Evolutionary conservation across 2,329 filamentous ascomycete species (phyloP).

Genomic region (Colletotrichum zoysiae): DNA sequence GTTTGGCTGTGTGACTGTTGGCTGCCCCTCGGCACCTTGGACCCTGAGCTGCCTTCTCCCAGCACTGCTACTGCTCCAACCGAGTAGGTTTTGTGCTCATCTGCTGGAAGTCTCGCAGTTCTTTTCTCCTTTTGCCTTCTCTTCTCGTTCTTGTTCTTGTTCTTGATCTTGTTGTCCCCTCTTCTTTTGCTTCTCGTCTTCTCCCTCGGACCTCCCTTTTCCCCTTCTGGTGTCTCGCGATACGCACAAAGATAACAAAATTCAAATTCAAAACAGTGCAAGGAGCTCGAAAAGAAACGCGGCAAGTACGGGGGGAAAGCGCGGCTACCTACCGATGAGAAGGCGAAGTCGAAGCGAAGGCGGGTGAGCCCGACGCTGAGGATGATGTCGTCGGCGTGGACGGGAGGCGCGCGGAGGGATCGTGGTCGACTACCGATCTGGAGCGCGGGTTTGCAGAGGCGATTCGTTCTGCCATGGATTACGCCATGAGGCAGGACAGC

Average conservation of each 20-base stretch:
- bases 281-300: conserved; percentile 15
- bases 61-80: not conserved
- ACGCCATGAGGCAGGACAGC: conserved; percentile 69
- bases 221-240: conserved; percentile 7
- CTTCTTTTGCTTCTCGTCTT: not conserved
- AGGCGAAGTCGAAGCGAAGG: conserved; percentile 38
- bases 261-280: not conserved
- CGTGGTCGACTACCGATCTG: conserved; percentile 68
- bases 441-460: conserved; percentile 60
- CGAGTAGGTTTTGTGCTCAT: not conserved
- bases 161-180: not conserved
- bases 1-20: conserved; percentile 5
- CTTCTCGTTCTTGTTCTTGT: not conserved
- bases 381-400: conserved; percentile 49
- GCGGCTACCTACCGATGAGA: conserved; percentile 41
- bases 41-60: conserved; percentile 1
- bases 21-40: conserved; percentile 16
- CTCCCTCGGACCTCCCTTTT: not conserved
- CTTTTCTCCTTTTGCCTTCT: not conserved
- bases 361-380: conserved; percentile 35
- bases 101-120: not conserved
- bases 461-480: conserved; percentile 77
- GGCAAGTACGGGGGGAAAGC: conserved; percentile 8
- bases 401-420: conserved; percentile 63
- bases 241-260: not conserved